Base-by-base conservation (phyloP, 768 basidiomycete genomes). In the Tricholoma flavovirens region DNA sequence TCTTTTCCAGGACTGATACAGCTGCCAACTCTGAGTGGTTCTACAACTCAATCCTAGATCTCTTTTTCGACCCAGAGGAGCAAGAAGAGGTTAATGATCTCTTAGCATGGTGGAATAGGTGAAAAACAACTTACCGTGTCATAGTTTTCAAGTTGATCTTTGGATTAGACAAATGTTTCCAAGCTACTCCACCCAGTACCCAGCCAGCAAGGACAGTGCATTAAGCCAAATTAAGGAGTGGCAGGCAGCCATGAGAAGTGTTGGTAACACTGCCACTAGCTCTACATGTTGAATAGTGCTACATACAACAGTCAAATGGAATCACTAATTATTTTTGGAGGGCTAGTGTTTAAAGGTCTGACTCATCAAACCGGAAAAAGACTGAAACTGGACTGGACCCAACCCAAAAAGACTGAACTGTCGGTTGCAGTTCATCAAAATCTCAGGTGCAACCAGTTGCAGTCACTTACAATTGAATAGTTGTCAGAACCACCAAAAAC, bases 1-100 rank as follows among this genome's bases (percentile, higher is more conserved):
- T 65, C 62, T 67, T 67, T 38, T 62, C 62, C 1, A 49, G 60
- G 4, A 56, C 62, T 1, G 66, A 67, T 42, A 54, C 54, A 2
- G 46, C 56, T 1, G 64, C 66, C 0, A 62, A 67, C 32, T 66
- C 61, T 12, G 62, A 62, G 32, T 43, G 36, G 9, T 67, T 64
- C 50, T 67, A 67, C 33, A 52, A 24, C 33, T 52, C 35, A 6
- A 33, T 67, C 4, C 33, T 64, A 10, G 60, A 64, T 5, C 52
- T 67, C 4, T 36, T 61, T 22, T 56, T 60, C 4, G 63, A 65
- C 51, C 35, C 43, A 12, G 66, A 65, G 9, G 64, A 67, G 49
- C 11, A 26, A 21, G 52, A 53, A 2, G 61, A 64, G 40, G 60
- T 64, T 1, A 30, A 48, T 3, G 53, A 40, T 1, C 53, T 65